Evolutionary conservation across 2,329 filamentous ascomycete genomes (phyloP), one percentile per base, ranked within the genome.

Genomic region (Paramyrothecium roridum): DNA sequence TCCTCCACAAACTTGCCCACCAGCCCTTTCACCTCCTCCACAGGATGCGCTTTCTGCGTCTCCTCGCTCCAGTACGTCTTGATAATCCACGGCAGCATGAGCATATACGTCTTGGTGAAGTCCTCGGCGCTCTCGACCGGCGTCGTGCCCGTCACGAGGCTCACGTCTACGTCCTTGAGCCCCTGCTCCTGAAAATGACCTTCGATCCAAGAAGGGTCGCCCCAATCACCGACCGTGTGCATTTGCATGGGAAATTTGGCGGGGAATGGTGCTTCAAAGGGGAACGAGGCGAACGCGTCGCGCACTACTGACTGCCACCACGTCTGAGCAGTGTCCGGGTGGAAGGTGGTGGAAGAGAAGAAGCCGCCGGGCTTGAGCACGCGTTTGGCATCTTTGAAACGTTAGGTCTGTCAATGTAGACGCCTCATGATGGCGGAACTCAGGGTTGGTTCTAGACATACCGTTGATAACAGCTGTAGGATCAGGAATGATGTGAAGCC

Each of bases 401-500:
- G 20, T 30, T 17, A 30, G 19, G 33, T 22, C 3, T 50, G 40
- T 59, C 17, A 57, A 48, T 22, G 3, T 3, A 52, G n/a, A 0
- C 37, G 34, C 1, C n/a, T 23, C 2, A 11, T 16, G 22, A 3
- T 4, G 11, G n/a, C n/a, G n/a, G n/a, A n/a, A n/a, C n/a, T n/a
- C n/a, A n/a, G n/a, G 6, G 19, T 20, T 2, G 17, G 12, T 16
- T 3, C 2, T 11, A 4, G 12, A 49, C 59, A 59, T 53, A 70
- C 70, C 70, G 48, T 56, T 59, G 0, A 73, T 50, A 0, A 68
- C 65, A 2, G 62, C 61, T 49, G 71, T 65, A 0, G 77, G 72
- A 21, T 77, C 60, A 0, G 78, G 75, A 16, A 80, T 73, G 3
- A 78, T 55, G 59, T 80, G 77, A 49, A 80, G 72, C 1, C 73